Percentiles rank a stretch among this genome's conserved stretches.
These are phyloP conservation scores for Aquilaria malaccensis DNA, from an alignment of 345 rosid species.

Conservation along the genomic window DNA sequence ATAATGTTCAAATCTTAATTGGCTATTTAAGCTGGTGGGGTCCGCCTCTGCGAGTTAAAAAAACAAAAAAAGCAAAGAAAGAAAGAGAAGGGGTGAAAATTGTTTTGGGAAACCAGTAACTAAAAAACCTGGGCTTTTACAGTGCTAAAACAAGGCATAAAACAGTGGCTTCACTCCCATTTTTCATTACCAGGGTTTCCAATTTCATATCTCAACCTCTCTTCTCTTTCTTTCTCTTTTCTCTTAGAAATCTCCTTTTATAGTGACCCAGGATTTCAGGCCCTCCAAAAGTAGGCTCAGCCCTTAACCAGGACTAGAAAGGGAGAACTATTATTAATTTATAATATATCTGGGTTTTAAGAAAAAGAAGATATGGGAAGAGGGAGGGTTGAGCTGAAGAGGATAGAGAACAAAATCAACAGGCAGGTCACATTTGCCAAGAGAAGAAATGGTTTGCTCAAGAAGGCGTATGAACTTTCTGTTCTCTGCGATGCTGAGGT, in stretches of 20 bases:
- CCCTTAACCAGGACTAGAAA: constrained; percentile 27
- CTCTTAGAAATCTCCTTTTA: neutral
- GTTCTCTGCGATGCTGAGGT: constrained; percentile 54
- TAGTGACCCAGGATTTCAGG: neutral
- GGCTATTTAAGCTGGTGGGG: no score
- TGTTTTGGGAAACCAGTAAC: no score
- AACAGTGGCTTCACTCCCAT: no score
- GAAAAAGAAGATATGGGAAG: constrained; percentile 33
- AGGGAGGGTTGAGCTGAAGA: constrained; percentile 53
- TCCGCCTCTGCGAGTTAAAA: no score
- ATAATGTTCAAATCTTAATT: no score
- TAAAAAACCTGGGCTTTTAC: no score
- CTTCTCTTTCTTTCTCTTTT: neutral
- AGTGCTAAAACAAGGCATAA: no score
- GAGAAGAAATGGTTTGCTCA: constrained; percentile 57
- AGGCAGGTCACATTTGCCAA: constrained; percentile 53
- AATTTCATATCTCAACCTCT: constrained; percentile 17
- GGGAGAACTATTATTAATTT: neutral
- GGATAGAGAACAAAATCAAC: constrained; percentile 54
- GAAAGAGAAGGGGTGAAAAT: no score
- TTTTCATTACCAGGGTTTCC: constrained; percentile 7
- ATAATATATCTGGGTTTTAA: no score
- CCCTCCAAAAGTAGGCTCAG: constrained; percentile 14
- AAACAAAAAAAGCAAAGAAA: no score
- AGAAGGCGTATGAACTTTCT: constrained; percentile 53